A percentile compares a stretch with the other conserved stretches of the same genome.
Conservation (phyloP, 2,329 filamentous ascomycete species). For the Aureobasidium uvarum region DNA sequence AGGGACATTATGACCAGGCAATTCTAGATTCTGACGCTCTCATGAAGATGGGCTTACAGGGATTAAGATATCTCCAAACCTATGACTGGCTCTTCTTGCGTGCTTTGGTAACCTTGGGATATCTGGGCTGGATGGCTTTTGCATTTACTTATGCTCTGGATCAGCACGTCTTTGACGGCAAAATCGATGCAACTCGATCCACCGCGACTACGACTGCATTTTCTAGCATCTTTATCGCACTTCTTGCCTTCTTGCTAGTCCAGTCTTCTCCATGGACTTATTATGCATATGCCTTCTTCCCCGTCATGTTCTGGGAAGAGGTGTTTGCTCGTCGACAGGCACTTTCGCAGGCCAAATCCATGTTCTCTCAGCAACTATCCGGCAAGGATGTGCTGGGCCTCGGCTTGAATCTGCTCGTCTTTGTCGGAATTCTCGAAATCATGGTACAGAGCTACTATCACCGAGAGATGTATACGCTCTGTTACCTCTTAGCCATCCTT, state of each 20-base stretch:
- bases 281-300: conserved; percentile 89
- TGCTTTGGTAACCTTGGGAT: conserved; percentile 82
- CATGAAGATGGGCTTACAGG: conserved; percentile 73
- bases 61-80: conserved; percentile 89
- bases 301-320: conserved; percentile 94
- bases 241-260: conserved; percentile 77
- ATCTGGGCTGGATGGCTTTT: conserved; percentile 93
- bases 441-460: conserved; percentile 87
- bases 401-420: conserved; percentile 62
- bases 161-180: conserved; percentile 76
- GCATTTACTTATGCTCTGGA: conserved; percentile 86
- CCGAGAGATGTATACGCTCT: conserved; percentile 77
- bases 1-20: conserved; percentile 67
- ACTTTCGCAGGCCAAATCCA: conserved; percentile 62
- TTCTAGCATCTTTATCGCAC: conserved; percentile 67
- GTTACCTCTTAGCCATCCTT: conserved; percentile 71
- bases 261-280: conserved; percentile 81
- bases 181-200: conserved; percentile 63
- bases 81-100: conserved; percentile 98
- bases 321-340: conserved; percentile 76
- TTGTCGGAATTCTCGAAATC: conserved; percentile 73
- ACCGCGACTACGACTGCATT: conserved; percentile 63
- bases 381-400: conserved; percentile 59
- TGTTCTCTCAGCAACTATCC: conserved; percentile 67
- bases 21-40: conserved; percentile 75